Percentiles rank a stretch among this genome's conserved stretches.
Evolutionary conservation across 2,329 filamentous ascomycete genomes (phyloP).

Genomic region (Penicillium sp.): DNA sequence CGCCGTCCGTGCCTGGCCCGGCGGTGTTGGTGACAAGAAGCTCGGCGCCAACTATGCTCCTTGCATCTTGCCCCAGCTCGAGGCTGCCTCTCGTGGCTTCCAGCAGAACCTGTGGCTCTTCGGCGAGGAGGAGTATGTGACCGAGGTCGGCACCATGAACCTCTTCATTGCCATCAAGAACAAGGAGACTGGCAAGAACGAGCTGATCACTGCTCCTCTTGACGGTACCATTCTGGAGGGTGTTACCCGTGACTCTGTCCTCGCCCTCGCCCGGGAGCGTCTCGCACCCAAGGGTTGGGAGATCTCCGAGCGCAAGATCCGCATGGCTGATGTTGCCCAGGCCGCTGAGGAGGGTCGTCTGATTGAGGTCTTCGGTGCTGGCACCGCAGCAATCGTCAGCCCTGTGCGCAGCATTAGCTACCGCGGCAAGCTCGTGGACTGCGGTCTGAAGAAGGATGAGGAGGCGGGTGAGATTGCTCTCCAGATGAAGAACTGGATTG

Average conservation of each 20-base stretch:
- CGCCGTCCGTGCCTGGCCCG: slow-evolving; percentile 95
- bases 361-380: slow-evolving; percentile 90
- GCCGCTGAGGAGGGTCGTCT: slow-evolving; percentile 83
- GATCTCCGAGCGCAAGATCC: slow-evolving; percentile 86
- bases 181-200: slow-evolving; percentile 86
- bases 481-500: slow-evolving; percentile 96
- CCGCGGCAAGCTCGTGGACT: slow-evolving; percentile 80
- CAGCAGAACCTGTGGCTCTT: slow-evolving; percentile 99
- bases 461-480: slow-evolving; percentile 87
- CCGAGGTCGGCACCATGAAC: slow-evolving; percentile 99
- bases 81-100: slow-evolving; percentile 88
- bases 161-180: slow-evolving; percentile 87
- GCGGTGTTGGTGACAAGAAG: slow-evolving; percentile 97
- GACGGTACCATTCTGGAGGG: slow-evolving; percentile 97
- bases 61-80: slow-evolving; percentile 93
- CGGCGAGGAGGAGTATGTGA: slow-evolving; percentile 92
- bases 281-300: slow-evolving; percentile 87
- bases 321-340: slow-evolving; percentile 83
- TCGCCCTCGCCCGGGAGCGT: slow-evolving; percentile 83
- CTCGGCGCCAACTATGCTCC: slow-evolving; percentile 99
- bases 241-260: slow-evolving; percentile 88
- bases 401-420: slow-evolving; percentile 90
- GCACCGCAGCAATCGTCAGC: slow-evolving; percentile 92
- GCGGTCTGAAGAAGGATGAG: slow-evolving; percentile 78
- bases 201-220: slow-evolving; percentile 91